phyloP scores from a whole-genome alignment of 768 basidiomycete species.

The Paxillus ammoniavirescens region DNA sequence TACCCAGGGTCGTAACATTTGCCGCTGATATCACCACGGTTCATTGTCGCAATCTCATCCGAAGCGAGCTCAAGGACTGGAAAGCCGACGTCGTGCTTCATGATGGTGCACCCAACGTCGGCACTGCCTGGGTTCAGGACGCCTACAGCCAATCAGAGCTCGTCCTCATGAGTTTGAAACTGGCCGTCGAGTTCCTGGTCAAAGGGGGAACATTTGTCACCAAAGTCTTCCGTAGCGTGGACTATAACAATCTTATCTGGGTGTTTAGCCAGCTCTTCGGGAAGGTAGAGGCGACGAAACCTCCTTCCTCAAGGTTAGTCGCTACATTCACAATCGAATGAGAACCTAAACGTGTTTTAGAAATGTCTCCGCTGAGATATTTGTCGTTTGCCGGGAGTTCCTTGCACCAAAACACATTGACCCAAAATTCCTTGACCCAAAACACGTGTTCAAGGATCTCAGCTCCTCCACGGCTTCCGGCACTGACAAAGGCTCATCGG shows the following conservation, averaged over 20 bases:
- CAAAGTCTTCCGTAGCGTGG: conserved; percentile 96
- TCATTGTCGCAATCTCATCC: conserved; percentile 84
- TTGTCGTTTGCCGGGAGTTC: conserved; percentile 96
- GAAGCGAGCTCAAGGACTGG: conserved; percentile 94
- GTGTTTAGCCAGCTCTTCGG: conserved; percentile 96
- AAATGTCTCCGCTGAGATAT: conserved; percentile 99
- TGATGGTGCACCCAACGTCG: conserved; percentile 99
- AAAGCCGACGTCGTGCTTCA: conserved; percentile 98
- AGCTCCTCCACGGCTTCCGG: conserved; percentile 46
- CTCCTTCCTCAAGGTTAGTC: conserved; percentile 87
- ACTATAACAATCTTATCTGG: conserved; percentile 99
- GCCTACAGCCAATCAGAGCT: conserved; percentile 97
- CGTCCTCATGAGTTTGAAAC: conserved; percentile 91
- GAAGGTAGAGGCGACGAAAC: conserved; percentile 98
- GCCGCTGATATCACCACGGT: conserved; percentile 92
- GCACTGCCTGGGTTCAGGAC: conserved; percentile 98
- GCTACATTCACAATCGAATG: not conserved
- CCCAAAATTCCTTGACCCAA: conserved; percentile 96
- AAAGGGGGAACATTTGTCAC: conserved; percentile 97
- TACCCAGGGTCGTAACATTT: conserved; percentile 90
- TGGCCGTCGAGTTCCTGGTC: conserved; percentile 90
- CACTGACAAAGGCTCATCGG: conserved; percentile 51
- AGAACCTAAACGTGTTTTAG: conserved; percentile 36
- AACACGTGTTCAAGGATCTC: conserved; percentile 95
- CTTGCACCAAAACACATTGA: conserved; percentile 94